Percentiles rank a stretch among this genome's conserved stretches.
Evolutionary conservation across 495 filamentous ascomycete genomes (phyloP).

Genomic region (Aspergillus indologenus): DNA sequence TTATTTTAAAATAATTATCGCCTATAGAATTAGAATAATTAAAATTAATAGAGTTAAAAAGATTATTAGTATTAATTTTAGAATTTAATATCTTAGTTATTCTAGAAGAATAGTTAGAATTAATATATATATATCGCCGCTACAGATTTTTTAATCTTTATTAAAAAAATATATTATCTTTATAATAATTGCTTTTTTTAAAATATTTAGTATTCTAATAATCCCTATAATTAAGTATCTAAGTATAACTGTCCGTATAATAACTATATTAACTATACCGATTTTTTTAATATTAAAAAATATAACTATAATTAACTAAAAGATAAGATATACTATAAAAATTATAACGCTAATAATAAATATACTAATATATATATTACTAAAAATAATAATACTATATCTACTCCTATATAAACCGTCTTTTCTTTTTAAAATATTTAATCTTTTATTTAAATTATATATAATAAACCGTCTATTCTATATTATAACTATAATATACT

Average conservation of each 20-base stretch:
- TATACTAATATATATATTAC: not conserved
- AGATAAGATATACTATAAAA: not conserved
- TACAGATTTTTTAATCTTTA: not conserved
- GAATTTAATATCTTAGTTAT: not conserved
- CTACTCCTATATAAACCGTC: not conserved
- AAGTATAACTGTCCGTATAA: not conserved
- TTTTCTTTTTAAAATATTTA: not conserved
- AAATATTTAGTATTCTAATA: not conserved
- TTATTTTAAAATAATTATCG: not conserved
- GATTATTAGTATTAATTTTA: not conserved
- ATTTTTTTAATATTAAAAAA: no score
- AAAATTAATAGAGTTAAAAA: not conserved
- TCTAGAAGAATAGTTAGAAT: not conserved
- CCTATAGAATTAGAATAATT: not conserved
- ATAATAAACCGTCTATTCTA: not conserved
- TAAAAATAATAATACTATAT: not conserved
- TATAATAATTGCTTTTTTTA: not conserved
- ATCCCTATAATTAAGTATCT: not conserved
- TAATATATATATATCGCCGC: not conserved
- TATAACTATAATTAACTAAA: not conserved
- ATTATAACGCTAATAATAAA: not conserved
- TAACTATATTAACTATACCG: not conserved
- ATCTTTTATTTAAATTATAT: not conserved
- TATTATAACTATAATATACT: not conserved
- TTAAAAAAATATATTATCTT: not conserved